Evolutionary conservation across 73 alveolate genomes (phyloP).

Genomic region (Paramecium sexaurelia): DNA sequence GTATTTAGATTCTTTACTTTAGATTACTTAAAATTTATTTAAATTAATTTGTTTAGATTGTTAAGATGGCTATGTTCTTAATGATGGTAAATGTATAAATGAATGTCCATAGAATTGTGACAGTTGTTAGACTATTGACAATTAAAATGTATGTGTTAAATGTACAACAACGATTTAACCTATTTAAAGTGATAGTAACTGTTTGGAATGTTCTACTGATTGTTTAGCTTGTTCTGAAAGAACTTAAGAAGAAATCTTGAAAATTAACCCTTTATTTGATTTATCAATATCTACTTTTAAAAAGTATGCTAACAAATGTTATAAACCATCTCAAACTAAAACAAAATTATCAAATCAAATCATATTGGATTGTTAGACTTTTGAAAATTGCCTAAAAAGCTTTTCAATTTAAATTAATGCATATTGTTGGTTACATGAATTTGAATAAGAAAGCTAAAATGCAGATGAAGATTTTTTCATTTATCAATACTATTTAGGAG

Average conservation of each 20-base stretch:
- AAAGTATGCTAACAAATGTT: background rate
- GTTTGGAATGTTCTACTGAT: background rate
- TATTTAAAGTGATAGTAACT: background rate
- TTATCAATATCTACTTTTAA: background rate
- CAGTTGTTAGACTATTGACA: background rate
- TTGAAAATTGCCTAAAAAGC: background rate
- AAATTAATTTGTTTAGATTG: background rate
- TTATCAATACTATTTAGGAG: background rate
- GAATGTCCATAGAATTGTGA: background rate
- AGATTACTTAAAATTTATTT: background rate
- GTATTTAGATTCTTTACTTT: background rate
- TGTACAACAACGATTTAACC: background rate
- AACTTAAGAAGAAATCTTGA: background rate
- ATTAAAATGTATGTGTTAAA: background rate
- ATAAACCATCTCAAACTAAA: background rate
- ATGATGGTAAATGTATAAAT: background rate
- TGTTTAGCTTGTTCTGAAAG: conserved; percentile 17
- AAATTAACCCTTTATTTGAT: background rate
- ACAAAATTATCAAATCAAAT: background rate
- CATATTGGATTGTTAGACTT: background rate
- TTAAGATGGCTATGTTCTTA: background rate
- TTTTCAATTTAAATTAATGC: background rate
- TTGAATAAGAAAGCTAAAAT: background rate
- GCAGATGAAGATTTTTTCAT: background rate
- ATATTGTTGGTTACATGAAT: background rate